Evolutionary conservation across 345 rosid genomes (phyloP).

Genomic region (Salix purpurea): DNA sequence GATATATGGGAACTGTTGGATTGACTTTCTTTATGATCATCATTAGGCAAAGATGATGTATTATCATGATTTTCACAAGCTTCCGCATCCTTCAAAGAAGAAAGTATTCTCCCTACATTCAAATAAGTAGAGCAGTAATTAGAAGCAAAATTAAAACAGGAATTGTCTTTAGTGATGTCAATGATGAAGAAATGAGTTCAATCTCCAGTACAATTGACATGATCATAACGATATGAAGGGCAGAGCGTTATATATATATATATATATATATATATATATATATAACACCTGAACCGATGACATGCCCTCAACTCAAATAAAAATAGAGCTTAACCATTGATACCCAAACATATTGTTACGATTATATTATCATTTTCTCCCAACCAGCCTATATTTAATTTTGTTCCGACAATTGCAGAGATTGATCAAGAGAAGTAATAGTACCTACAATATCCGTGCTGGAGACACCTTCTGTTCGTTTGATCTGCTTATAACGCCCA

Average conservation of each 20-base stretch:
- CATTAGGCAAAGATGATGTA: constrained; percentile 30
- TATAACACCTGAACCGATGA: neutral
- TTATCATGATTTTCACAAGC: constrained; percentile 25
- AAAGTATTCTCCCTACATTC: constrained; percentile 75
- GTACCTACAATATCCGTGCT: constrained; percentile 99
- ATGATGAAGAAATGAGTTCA: neutral
- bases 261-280: too few species aligned
- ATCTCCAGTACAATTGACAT: neutral
- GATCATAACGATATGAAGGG: neutral
- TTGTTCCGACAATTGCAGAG: constrained; percentile 1
- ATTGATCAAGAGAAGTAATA: constrained; percentile 12
- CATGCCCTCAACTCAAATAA: neutral
- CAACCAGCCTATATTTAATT: neutral
- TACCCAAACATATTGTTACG: neutral
- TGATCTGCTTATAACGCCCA: constrained; percentile 92
- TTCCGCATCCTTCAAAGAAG: constrained; percentile 42
- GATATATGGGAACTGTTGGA: constrained; percentile 43
- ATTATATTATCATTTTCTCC: neutral
- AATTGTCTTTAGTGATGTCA: neutral
- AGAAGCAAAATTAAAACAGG: constrained; percentile 1
- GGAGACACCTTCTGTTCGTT: constrained; percentile 97
- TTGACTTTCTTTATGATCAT: constrained; percentile 16
- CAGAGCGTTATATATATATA: neutral
- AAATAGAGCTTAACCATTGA: neutral
- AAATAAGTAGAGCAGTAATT: constrained; percentile 7